phyloP scores from a whole-genome alignment of 768 basidiomycete species.

The Cyathus striatus region DNA sequence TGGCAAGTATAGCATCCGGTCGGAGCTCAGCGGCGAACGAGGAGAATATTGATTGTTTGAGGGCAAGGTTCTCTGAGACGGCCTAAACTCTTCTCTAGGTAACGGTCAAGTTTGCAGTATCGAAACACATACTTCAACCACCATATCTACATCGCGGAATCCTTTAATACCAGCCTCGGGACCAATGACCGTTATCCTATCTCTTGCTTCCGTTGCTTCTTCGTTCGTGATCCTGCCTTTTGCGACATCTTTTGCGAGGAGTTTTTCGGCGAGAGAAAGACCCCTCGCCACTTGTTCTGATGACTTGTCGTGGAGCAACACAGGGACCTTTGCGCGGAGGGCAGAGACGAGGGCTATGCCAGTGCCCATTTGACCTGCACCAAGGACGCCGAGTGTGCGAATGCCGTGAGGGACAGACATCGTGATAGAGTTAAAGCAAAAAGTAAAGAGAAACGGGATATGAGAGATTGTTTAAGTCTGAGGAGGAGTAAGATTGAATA shows the following conservation, averaged over 20 bases:
- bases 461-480: too few species aligned
- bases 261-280: constrained; percentile 68
- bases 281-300: constrained; percentile 69
- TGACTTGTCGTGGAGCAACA: constrained; percentile 81
- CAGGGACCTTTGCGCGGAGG: constrained; percentile 79
- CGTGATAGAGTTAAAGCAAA: not conserved
- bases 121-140: constrained; percentile 63
- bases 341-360: constrained; percentile 90
- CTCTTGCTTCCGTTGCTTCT: constrained; percentile 70
- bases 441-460: not conserved
- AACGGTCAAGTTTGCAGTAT: not conserved
- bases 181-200: constrained; percentile 58
- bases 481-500: not conserved
- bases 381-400: constrained; percentile 70
- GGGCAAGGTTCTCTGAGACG: constrained; percentile 73
- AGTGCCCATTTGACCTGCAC: constrained; percentile 86
- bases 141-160: constrained; percentile 82
- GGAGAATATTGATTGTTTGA: constrained; percentile 78
- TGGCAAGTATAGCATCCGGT: constrained; percentile 77
- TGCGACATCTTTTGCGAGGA: constrained; percentile 83
- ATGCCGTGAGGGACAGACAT: constrained; percentile 71
- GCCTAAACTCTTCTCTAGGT: constrained; percentile 42
- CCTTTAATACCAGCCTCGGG: constrained; percentile 42
- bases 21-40: constrained; percentile 62
- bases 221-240: constrained; percentile 72